These are phyloP conservation scores for Xylaria telfairii DNA, from an alignment of 495 filamentous ascomycete species.

Conservation along the genomic window DNA sequence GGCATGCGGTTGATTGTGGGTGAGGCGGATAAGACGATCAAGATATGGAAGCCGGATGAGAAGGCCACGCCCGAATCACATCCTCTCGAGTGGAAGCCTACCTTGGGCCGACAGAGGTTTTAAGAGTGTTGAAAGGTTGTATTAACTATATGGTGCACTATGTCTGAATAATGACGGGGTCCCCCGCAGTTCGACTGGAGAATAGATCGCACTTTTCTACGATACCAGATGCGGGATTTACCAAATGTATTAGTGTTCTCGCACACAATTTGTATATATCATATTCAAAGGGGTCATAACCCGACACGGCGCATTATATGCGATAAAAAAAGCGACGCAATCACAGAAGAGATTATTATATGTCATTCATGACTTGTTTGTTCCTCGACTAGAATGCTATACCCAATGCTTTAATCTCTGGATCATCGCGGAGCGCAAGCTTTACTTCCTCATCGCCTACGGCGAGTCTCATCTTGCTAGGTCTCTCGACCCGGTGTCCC, in stretches of 20 bases:
- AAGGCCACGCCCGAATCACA: conserved; percentile 89
- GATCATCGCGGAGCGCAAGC: conserved; percentile 85
- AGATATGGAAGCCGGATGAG: conserved; percentile 94
- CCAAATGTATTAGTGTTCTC: background rate
- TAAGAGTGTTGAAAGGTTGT: conserved; percentile 25
- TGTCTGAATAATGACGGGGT: background rate
- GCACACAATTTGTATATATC: conserved; percentile 8
- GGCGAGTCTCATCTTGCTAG: conserved; percentile 82
- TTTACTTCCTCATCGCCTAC: conserved; percentile 91
- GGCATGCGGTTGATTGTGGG: conserved; percentile 90
- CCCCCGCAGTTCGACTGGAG: background rate
- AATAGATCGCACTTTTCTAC: background rate
- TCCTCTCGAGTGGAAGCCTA: conserved; percentile 93
- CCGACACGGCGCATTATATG: background rate
- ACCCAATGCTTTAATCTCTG: conserved; percentile 77
- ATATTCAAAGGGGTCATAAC: background rate
- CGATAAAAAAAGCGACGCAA: background rate
- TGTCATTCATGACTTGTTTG: conserved; percentile 18
- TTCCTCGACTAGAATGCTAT: conserved; percentile 44
- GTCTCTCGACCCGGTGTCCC: conserved; percentile 75
- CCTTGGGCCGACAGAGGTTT: conserved; percentile 61
- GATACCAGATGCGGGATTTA: background rate
- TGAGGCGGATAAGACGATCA: conserved; percentile 97
- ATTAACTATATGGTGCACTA: background rate
- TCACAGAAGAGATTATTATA: background rate